These are phyloP conservation scores for Cerioporus squamosus DNA, from an alignment of 1,284 basidiomycete genomes.

Conservation along the genomic window DNA sequence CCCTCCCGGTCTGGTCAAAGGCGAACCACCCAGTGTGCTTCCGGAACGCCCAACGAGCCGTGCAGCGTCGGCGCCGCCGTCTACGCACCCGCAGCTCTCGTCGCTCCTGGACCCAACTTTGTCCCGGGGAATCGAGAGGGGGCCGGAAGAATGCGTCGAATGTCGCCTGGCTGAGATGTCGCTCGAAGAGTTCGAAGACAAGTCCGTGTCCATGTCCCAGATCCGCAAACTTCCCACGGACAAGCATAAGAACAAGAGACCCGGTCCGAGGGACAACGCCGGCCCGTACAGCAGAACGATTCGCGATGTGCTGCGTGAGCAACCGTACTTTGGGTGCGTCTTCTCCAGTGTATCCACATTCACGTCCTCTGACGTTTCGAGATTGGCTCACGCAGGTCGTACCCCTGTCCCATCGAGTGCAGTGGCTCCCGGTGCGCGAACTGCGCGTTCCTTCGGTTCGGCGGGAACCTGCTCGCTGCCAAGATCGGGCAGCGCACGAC, in stretches of 20 bases:
- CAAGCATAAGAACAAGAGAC: no score
- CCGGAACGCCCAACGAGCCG: not conserved
- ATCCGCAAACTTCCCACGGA: not conserved
- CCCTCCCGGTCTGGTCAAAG: not conserved
- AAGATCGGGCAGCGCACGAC: slow-evolving; percentile 4
- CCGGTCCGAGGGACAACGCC: not conserved
- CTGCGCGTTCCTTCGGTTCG: slow-evolving; percentile 6
- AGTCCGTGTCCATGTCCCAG: not conserved
- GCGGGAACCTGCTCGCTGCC: slow-evolving; percentile 1
- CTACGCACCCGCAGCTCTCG: no score
- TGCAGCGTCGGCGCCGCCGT: no score
- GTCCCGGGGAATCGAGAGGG: no score
- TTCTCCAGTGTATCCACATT: no score
- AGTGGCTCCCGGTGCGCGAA: slow-evolving; percentile 1
- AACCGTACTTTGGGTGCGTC: not conserved
- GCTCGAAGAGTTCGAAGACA: not conserved
- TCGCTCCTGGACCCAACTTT: no score
- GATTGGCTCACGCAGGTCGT: not conserved
- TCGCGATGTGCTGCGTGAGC: not conserved
- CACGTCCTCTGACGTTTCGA: not conserved
- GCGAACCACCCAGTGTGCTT: not conserved
- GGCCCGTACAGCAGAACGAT: not conserved
- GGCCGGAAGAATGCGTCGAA: no score
- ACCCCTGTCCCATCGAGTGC: slow-evolving; percentile 9
- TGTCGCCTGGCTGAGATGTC: not conserved